Conservation (phyloP, 345 rosid species). For the Streptanthus diversifolius region DNA sequence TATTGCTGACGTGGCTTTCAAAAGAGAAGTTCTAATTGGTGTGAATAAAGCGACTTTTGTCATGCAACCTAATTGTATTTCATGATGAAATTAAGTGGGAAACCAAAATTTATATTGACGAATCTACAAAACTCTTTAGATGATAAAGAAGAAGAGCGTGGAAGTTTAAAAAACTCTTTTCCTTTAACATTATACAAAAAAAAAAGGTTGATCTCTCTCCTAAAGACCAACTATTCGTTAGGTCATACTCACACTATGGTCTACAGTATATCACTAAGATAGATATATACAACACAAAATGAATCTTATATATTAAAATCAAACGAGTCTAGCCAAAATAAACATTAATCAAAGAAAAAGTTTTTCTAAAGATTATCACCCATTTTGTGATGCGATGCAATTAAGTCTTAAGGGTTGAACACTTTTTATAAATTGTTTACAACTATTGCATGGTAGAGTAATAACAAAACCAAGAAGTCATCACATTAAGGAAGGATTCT, state of each 20-base stretch:
- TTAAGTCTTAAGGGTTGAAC: not conserved
- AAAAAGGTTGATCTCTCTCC: not conserved
- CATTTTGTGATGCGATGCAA: not conserved
- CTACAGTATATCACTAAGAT: not conserved
- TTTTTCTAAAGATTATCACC: not conserved
- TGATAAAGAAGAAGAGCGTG: conserved; percentile 16
- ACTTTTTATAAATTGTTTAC: not conserved
- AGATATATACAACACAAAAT: not conserved
- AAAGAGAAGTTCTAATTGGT: conserved; percentile 25
- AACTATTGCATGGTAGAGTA: not conserved
- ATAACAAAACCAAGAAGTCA: not conserved
- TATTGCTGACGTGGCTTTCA: conserved; percentile 3
- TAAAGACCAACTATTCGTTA: not conserved
- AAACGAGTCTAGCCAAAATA: not conserved
- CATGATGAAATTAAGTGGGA: conserved; percentile 25
- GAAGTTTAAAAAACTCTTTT: not conserved
- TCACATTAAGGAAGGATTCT: not conserved
- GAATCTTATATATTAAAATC: not conserved
- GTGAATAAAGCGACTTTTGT: conserved; percentile 11
- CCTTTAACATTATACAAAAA: not conserved
- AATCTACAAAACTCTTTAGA: conserved; percentile 10
- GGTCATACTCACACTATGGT: not conserved
- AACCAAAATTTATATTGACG: conserved; percentile 18
- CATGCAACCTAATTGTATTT: conserved; percentile 28
- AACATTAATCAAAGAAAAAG: not conserved